Base-by-base conservation (phyloP, 192 early-diverging fungal species). In the Polychytrium aggregatum region DNA sequence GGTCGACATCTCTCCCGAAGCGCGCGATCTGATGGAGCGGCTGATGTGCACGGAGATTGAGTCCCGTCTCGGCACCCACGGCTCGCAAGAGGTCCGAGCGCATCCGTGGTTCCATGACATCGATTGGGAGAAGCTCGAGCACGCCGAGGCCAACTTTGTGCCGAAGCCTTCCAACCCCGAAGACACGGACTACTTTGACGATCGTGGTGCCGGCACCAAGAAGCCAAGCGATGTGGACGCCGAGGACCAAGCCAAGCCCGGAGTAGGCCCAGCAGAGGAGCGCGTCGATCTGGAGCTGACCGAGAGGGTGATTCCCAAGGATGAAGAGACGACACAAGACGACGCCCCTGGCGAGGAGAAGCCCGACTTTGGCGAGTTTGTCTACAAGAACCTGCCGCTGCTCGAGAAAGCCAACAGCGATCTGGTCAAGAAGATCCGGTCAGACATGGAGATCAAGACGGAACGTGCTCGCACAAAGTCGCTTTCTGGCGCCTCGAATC, bases 151-250 rank as follows among this genome's bases (percentile, higher is more conserved):
- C 1, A 70, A 76, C 1, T 98, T 98, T 67, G 72, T 82, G 24
- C 95, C 95, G 0, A 78, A 84, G 33, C 60, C 81, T 3, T 80
- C 75, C 17, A 65, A 73, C 47, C 62, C 69, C 0, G 88, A 89
- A 40, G 92, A 96, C 50, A 96, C 92, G 0, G 78, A 84, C 25
- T 96, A 96, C 55, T 98, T 98, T 80, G 92, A 96, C 60, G 58
- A 80, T 16, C 71, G 93, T 9, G 93, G 93, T 3, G 87, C 64
- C 10, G 38, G 51, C 11, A 55, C 48, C 9, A 46, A 39, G 8
- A 43, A 60, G n/a, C n/a, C 37, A 33, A 40, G 24, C 35, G 53
- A 46, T 45, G 52, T 27, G 26, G 53, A 31, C 14, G 52, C 20
- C 21, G 43, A 50, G 14, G 50, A 52, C 22, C 41, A 51, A 20